phyloP scores from a whole-genome alignment of 768 basidiomycete species.

The Suillus discolor region DNA sequence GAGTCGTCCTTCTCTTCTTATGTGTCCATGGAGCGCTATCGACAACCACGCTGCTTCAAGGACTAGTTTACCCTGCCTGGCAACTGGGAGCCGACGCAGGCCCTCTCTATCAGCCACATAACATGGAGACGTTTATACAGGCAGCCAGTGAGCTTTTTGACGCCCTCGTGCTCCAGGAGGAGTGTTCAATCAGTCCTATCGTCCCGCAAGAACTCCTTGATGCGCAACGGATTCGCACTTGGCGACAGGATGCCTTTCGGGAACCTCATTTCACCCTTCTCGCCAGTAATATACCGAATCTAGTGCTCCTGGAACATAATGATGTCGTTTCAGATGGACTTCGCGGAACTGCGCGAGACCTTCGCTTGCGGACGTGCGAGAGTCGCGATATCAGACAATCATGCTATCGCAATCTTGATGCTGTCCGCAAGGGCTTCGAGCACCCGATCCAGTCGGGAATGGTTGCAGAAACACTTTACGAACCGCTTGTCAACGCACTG shows the following conservation, averaged over 20 bases:
- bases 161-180: conserved; percentile 57
- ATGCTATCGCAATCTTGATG: conserved; percentile 73
- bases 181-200: conserved; percentile 40
- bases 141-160: conserved; percentile 68
- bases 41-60: conserved; percentile 71
- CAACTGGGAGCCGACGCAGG: conserved; percentile 48
- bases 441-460: conserved; percentile 52
- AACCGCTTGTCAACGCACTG: conserved; percentile 67
- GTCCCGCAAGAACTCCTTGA: conserved; percentile 59
- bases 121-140: conserved; percentile 54
- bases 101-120: conserved; percentile 37
- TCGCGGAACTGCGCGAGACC: conserved; percentile 46
- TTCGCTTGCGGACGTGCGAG: conserved; percentile 63
- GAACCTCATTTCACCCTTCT: conserved; percentile 67
- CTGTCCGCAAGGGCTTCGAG: conserved; percentile 71
- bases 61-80: conserved; percentile 83
- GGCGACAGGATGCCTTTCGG: conserved; percentile 66
- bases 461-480: conserved; percentile 53
- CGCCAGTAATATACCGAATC: conserved; percentile 62
- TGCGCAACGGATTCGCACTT: conserved; percentile 68
- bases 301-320: conserved; percentile 74
- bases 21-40: conserved; percentile 67
- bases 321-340: conserved; percentile 50
- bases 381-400: conserved; percentile 72
- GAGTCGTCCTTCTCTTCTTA: conserved; percentile 63